phyloP scores from a whole-genome alignment of 1,284 basidiomycete species.

The Sporisorium sorghi region DNA sequence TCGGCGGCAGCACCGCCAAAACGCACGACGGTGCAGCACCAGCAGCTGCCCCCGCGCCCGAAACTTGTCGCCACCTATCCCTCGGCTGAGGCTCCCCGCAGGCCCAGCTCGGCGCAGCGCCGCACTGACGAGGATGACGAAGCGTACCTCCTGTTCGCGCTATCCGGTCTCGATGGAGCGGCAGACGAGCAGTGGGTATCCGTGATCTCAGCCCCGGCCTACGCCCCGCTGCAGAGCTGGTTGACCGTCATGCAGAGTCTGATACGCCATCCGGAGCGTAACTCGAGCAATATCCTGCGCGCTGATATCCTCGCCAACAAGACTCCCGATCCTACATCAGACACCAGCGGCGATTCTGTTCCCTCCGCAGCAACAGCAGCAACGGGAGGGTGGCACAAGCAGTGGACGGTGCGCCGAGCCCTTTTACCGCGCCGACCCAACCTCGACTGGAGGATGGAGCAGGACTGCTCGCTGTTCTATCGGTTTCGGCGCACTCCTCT shows the following conservation, averaged over 20 bases:
- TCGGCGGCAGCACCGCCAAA: slow-evolving; percentile 1
- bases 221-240: slow-evolving; percentile 49
- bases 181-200: slow-evolving; percentile 19
- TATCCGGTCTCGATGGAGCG: slow-evolving; percentile 6
- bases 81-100: slow-evolving; percentile 13
- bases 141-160: slow-evolving; percentile 2
- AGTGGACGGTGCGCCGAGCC: slow-evolving; percentile 32
- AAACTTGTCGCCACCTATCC: slow-evolving; percentile 34
- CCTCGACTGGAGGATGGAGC: slow-evolving; percentile 48
- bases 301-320: slow-evolving; percentile 56
- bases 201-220: slow-evolving; percentile 44
- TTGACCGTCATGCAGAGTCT: slow-evolving; percentile 54
- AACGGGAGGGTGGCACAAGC: slow-evolving; percentile 22
- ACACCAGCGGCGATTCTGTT: no score
- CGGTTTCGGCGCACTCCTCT: not conserved
- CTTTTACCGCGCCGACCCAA: slow-evolving; percentile 47
- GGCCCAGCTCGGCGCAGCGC: not conserved
- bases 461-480: slow-evolving; percentile 45
- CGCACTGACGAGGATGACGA: not conserved
- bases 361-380: not conserved
- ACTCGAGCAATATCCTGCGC: slow-evolving; percentile 60
- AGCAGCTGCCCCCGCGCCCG: slow-evolving; percentile 38
- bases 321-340: not conserved
- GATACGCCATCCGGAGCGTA: slow-evolving; percentile 63
- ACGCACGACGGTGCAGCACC: slow-evolving; percentile 30